Conservation (phyloP, 2,329 filamentous ascomycete genomes). For the Hymenoscyphus infarciens region DNA sequence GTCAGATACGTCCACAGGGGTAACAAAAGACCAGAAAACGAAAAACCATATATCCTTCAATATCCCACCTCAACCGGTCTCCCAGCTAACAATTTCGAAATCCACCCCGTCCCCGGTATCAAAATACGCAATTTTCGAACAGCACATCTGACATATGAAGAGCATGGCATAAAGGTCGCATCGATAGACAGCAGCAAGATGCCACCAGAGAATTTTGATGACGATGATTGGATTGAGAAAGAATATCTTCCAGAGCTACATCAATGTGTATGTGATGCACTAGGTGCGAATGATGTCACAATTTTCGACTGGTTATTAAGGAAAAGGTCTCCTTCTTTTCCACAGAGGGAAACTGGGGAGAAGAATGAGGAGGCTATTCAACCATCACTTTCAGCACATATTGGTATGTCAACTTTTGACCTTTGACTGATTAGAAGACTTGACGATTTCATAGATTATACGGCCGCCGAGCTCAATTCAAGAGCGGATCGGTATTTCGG, state of each 20-base stretch:
- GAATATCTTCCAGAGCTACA: not conserved
- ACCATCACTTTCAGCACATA: not conserved
- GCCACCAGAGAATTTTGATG: not conserved
- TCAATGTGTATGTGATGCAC: not conserved
- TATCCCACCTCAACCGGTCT: not conserved
- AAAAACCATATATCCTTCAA: conserved; percentile 5
- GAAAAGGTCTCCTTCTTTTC: not conserved
- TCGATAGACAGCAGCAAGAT: not conserved
- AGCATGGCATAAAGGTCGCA: not conserved
- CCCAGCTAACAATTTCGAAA: not conserved
- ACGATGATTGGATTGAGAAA: conserved; percentile 2
- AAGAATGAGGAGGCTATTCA: not conserved
- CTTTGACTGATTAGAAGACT: not conserved
- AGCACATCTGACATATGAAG: not conserved
- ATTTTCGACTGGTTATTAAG: conserved; percentile 6
- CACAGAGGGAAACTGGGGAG: not conserved
- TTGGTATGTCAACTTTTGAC: not conserved
- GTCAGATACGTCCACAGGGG: not conserved
- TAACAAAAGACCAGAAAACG: not conserved
- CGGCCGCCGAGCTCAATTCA: too few species aligned
- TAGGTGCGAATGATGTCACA: not conserved
- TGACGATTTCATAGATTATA: too few species aligned
- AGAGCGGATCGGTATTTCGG: not conserved
- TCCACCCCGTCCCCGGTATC: not conserved
- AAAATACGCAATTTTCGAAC: not conserved